Base-by-base conservation (phyloP, 1,139 yeast species). In the Yamadazyma atmosphaerica region DNA sequence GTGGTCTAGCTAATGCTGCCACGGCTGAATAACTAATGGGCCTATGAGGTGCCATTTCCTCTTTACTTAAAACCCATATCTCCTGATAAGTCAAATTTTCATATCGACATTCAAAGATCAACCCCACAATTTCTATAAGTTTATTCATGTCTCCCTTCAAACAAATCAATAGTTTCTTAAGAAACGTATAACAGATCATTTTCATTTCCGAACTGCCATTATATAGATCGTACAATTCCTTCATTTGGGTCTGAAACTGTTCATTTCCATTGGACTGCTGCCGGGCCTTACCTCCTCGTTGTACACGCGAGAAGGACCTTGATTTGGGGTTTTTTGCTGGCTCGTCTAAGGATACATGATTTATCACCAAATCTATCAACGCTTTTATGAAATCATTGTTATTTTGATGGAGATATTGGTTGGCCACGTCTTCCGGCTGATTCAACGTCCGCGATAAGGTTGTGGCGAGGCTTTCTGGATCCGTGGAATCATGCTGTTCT, bases 61-160 rank as follows among this genome's bases (percentile, higher is more conserved):
- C 15, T 4, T 14, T 17, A 12, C 14, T 13, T 14, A 26, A 26
- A 5, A 12, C 10, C 29, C 29, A 26, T 7, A 17, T 9, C 14
- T 12, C 37, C 4, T 14, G 34, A 33, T 28, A 38, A 8, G 51
- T 46, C 4, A 23, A 30, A 3, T 29, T 24, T 23, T 41, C 38
- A 16, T 35, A 37, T 5, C 40, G 40, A 2, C 27, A 13, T n/a
- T 40, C 43, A 4, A 39, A 8, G 2, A 47, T 43, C 39, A 22
- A n/a, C 8, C 30, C 28, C 5, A 62, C 60, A 4, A 67, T 38
- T 10, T 58, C 61, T 25, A 65, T 44, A 1, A 67, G 63, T 37
- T 55, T 60, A 33, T 49, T 53, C 21, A 64, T 50, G 41, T 76
- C 66, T 1, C 77, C 79, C 18, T 60, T 46, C 43, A 63, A 72